phyloP scores from a whole-genome alignment of 306 rosid species.

The Echinosophora koreensis region DNA sequence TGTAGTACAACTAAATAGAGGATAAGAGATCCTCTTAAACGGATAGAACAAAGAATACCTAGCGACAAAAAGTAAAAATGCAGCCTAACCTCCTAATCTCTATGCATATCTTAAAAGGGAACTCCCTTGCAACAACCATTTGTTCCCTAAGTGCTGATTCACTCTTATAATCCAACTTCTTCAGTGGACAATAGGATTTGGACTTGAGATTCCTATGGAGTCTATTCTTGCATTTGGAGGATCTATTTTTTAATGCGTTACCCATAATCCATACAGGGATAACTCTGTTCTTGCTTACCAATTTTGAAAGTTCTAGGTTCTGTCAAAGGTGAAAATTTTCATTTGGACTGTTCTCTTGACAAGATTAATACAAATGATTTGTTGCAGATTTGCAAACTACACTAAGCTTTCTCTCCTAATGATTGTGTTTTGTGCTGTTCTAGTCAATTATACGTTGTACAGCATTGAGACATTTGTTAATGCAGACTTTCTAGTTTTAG shows the following conservation, averaged over 20 bases:
- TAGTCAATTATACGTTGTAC: neutral
- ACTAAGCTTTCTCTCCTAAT: neutral
- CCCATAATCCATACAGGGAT: neutral
- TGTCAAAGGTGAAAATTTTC: neutral
- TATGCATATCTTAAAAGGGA: slow-evolving; percentile 15
- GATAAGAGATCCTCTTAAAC: neutral
- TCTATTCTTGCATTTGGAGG: slow-evolving; percentile 22
- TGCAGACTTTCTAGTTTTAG: neutral
- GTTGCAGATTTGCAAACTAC: neutral
- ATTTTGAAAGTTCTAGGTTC: slow-evolving; percentile 4
- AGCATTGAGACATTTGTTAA: slow-evolving; percentile 14
- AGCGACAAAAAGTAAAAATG: neutral
- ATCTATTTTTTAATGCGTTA: slow-evolving; percentile 24
- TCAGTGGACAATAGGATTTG: slow-evolving; percentile 3
- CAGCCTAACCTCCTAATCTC: slow-evolving; percentile 16
- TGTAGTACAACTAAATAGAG: neutral
- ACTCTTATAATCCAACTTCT: neutral
- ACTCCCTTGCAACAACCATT: slow-evolving; percentile 19
- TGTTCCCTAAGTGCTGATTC: slow-evolving; percentile 16
- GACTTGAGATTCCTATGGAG: slow-evolving; percentile 4
- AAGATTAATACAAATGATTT: slow-evolving; percentile 6
- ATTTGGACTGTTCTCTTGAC: neutral
- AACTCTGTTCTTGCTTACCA: neutral
- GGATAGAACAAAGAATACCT: neutral
- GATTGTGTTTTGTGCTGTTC: slow-evolving; percentile 2